Conservation (phyloP, 2,329 filamentous ascomycete species). For the Penicillium sp. region DNA sequence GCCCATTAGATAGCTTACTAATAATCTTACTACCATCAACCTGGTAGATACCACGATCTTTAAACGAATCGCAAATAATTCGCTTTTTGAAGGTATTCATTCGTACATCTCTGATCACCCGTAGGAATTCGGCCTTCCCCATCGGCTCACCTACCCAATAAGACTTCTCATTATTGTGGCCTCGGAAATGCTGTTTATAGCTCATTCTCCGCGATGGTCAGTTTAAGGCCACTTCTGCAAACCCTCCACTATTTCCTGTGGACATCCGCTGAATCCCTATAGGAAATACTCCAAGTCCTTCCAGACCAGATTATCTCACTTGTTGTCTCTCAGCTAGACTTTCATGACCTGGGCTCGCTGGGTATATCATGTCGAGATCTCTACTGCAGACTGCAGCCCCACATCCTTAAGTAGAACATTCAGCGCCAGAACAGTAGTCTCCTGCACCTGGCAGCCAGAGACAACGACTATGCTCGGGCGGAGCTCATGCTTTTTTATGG, state of each 20-base stretch:
- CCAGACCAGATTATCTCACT: too few species aligned
- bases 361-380: too few species aligned
- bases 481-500: too few species aligned
- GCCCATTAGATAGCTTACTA: too few species aligned
- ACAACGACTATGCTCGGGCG: too few species aligned
- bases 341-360: too few species aligned
- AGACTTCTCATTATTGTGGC: slow-evolving; percentile 8
- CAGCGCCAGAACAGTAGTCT: too few species aligned
- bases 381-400: too few species aligned
- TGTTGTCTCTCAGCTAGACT: too few species aligned
- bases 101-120: not conserved
- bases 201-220: not conserved
- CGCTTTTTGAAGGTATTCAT: not conserved
- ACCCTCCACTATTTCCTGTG: not conserved
- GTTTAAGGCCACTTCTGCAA: not conserved
- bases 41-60: slow-evolving; percentile 3
- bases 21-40: not conserved
- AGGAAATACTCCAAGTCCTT: not conserved
- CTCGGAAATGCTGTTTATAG: too few species aligned
- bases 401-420: too few species aligned
- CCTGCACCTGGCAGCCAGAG: too few species aligned
- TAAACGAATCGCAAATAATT: not conserved
- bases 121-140: not conserved
- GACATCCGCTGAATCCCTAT: not conserved
- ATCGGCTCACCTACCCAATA: not conserved